These are phyloP conservation scores for Testicularia cyperi DNA, from an alignment of 1,284 basidiomycete species.

Conservation along the genomic window DNA sequence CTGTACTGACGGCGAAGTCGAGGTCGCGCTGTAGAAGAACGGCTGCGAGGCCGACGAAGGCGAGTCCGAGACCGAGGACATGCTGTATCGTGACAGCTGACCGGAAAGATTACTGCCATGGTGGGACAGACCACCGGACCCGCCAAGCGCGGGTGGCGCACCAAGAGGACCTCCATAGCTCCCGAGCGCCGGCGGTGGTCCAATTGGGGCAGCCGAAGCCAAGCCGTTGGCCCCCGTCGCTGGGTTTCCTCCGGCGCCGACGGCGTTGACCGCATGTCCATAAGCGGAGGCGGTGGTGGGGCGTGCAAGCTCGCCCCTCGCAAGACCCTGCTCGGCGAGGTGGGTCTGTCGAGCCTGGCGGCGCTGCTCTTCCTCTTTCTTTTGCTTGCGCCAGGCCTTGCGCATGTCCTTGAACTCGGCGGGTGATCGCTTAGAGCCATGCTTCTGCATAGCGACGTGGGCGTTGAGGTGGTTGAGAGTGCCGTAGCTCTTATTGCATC, in stretches of 20 bases:
- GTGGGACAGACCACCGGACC: background rate
- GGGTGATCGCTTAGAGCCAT: slow-evolving; percentile 78
- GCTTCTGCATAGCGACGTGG: slow-evolving; percentile 89
- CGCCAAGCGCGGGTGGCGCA: background rate
- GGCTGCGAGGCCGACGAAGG: background rate
- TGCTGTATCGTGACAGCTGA: slow-evolving; percentile 1
- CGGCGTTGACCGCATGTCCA: background rate
- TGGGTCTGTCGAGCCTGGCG: slow-evolving; percentile 21
- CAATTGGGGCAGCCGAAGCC: background rate
- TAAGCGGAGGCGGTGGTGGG: background rate
- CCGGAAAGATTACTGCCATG: background rate
- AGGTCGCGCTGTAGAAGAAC: background rate
- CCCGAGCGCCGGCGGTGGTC: background rate
- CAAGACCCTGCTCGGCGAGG: slow-evolving; percentile 7
- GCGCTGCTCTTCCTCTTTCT: slow-evolving; percentile 70
- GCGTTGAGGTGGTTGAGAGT: slow-evolving; percentile 89
- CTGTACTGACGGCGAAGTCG: background rate
- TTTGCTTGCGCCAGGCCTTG: slow-evolving; percentile 89
- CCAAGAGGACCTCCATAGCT: background rate
- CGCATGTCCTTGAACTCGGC: slow-evolving; percentile 95
- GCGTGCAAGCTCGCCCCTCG: background rate
- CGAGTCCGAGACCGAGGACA: background rate
- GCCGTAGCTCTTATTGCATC: slow-evolving; percentile 80
- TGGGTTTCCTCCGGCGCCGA: background rate
- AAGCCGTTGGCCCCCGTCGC: no score